Evolutionary conservation across 2,329 filamentous ascomycete species (phyloP), one percentile per base, ranked within the genome.

Genomic region (Colletotrichum sp.): DNA sequence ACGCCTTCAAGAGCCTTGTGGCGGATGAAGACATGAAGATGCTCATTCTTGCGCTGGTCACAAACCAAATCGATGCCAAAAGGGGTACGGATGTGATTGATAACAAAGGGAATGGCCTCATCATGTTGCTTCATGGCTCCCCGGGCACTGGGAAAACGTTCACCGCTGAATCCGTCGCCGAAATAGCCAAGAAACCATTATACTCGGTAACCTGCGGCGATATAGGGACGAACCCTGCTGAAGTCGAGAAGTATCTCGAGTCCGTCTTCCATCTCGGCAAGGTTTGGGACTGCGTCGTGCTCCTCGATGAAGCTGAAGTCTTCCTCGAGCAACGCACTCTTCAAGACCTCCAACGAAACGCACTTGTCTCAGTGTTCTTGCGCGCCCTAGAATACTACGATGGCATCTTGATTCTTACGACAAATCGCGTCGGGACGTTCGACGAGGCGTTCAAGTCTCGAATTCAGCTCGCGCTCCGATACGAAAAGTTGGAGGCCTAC

Each of bases 301-400:
- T 84, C 0, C 75, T 83, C 0, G 81, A 84, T 19, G 82, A 82
- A 29, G 80, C 79, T 0, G 82, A 83, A 8, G 78, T 83, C 3
- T 80, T 83, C 30, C 69, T 83, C 3, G 79, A 80, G 22, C 75
- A 80, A 29, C 76, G 82, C n/a, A 78, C 70, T 1, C 55, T 66
- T 30, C 44, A 27, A 5, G 95, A 98, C 79, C 93, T 98, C 63
- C 93, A 96, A 82, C 77, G 82, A 6, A 83, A 83, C 34, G 13
- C 29, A 79, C 1, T 77, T 1, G 75, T 78, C 70, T 9, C 55
- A 32, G 83, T 85, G 0, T 85, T 86, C 59, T 77, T 86, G 7
- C 81, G 84, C 2, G 30, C 29, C 36, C 22, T 69, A 12, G 66
- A 69, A 30, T 69, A 69, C 3, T 59, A 69, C 49, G 49, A 69